A percentile compares a stretch with the other conserved stretches of the same genome.
These are phyloP conservation scores for Hysterangium stoloniferum DNA, from an alignment of 768 basidiomycete genomes.

Conservation along the genomic window DNA sequence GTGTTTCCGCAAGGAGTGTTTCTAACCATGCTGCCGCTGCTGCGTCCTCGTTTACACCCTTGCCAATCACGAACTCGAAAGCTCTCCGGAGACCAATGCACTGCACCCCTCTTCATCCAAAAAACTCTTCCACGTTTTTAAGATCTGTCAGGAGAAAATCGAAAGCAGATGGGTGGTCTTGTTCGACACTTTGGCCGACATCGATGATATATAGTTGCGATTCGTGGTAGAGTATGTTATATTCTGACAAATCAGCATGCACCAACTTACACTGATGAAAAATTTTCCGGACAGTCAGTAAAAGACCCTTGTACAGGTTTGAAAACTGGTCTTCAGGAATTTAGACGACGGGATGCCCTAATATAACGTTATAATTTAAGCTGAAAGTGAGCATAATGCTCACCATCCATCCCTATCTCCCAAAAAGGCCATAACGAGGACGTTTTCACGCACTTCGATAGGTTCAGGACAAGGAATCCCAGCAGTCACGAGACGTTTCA, in stretches of 20 bases:
- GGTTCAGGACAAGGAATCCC: conserved; percentile 85
- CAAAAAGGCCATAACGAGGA: conserved; percentile 91
- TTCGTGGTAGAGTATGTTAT: conserved; percentile 88
- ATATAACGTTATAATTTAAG: neutral
- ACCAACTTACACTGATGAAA: conserved; percentile 90
- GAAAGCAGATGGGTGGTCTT: conserved; percentile 93
- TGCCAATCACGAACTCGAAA: conserved; percentile 83
- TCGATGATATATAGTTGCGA: conserved; percentile 89
- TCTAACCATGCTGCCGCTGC: conserved; percentile 45
- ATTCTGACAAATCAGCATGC: conserved; percentile 96
- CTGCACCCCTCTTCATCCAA: conserved; percentile 62
- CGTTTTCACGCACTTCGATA: conserved; percentile 90
- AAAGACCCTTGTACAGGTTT: conserved; percentile 66
- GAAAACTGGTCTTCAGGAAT: conserved; percentile 45
- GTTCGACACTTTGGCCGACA: conserved; percentile 97
- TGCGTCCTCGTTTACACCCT: conserved; percentile 26
- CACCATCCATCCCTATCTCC: conserved; percentile 79
- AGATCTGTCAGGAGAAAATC: conserved; percentile 93
- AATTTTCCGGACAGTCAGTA: conserved; percentile 74
- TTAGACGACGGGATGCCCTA: conserved; percentile 67
- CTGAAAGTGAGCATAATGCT: conserved; percentile 21
- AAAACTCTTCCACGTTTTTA: conserved; percentile 90
- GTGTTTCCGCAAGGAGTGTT: conserved; percentile 21
- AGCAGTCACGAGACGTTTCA: conserved; percentile 75
- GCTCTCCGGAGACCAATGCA: conserved; percentile 73